Percentiles rank a stretch among this genome's conserved stretches.
These are phyloP conservation scores for Russula sp. DNA, from an alignment of 768 basidiomycete genomes.

Conservation along the genomic window DNA sequence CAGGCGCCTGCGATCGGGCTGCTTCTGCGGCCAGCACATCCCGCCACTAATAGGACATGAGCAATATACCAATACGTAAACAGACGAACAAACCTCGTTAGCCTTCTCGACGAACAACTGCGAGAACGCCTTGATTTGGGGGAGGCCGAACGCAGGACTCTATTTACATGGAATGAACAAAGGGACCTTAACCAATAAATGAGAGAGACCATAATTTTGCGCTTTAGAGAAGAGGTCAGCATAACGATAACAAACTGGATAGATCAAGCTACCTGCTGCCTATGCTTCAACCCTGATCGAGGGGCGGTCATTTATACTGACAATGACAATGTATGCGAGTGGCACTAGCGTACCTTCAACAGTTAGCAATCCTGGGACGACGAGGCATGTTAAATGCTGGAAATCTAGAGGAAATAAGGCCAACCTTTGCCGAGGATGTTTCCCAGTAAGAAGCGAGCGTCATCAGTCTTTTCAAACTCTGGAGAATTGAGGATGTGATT, in stretches of 20 bases:
- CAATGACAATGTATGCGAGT: background rate
- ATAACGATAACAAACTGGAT: background rate
- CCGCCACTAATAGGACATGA: constrained; percentile 2
- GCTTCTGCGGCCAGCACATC: constrained; percentile 1
- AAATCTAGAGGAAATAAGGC: background rate
- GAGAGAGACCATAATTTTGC: constrained; percentile 16
- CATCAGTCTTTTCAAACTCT: constrained; percentile 15
- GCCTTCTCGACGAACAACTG: constrained; percentile 19
- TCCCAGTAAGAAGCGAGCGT: background rate
- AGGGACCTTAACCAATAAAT: background rate
- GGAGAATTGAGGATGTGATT: constrained; percentile 12
- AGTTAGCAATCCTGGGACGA: constrained; percentile 12
- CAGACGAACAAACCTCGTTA: constrained; percentile 10
- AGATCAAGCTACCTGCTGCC: constrained; percentile 10
- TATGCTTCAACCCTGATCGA: constrained; percentile 11
- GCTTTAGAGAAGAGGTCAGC: constrained; percentile 6
- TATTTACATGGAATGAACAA: constrained; percentile 1
- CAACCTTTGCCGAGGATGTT: constrained; percentile 8
- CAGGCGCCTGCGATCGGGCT: background rate
- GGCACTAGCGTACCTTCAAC: constrained; percentile 7
- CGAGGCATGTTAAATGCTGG: background rate
- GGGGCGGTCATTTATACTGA: background rate
- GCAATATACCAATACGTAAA: background rate
- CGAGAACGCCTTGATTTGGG: constrained; percentile 13
- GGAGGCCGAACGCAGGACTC: constrained; percentile 19